Base-by-base conservation (phyloP, 2,329 filamentous ascomycete genomes). In the Botrytis medusae region DNA sequence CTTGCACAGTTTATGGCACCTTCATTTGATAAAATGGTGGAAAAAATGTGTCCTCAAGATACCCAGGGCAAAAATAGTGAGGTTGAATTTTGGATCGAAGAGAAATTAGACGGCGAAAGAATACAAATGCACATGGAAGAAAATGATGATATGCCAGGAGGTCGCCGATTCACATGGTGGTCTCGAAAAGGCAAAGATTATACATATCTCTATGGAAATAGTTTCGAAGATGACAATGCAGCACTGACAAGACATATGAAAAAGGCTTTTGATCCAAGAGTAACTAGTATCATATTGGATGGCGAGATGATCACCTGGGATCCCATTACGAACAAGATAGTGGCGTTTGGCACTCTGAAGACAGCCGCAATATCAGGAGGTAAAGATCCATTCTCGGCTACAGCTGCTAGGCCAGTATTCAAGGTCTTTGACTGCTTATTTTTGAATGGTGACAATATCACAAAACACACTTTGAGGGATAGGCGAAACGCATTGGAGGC, bases 291-390 rank as follows among this genome's bases (percentile, higher is more conserved):
- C 76, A 97, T 99, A 68, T 86, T 99, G 0, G 96, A 99, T 79
- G 96, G 96, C 16, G 96, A 99, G 81, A 99, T 99, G 96, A 94
- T 99, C 73, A 97, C 95, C 0, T 99, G 96, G 96, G 94, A 98
- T 80, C 93, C 94, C 74, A 89, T 91, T 62, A 86, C 92, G 68
- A 92, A 97, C 83, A 92, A 92, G 72, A 92, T 96, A 70, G 92
- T 97, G 25, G 90, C 92, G 0, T 99, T 99, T 81, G 96, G 96
- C 12, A 97, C 93, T 0, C 86, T 99, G 67, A 99, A 99, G 83
- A 95, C 94, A 1, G 95, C 95, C 0, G 95, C 95, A 0, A 83
- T 97, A 46, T 87, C 91, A 0, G 93, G 95, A 78, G 91, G 95
- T 79, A 89, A 90, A 75, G 94, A 95, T 75, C 91, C 90, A 0